These are phyloP conservation scores for Leishmania braziliensis DNA, from an alignment of 208 protist species.

Conservation along the genomic window DNA sequence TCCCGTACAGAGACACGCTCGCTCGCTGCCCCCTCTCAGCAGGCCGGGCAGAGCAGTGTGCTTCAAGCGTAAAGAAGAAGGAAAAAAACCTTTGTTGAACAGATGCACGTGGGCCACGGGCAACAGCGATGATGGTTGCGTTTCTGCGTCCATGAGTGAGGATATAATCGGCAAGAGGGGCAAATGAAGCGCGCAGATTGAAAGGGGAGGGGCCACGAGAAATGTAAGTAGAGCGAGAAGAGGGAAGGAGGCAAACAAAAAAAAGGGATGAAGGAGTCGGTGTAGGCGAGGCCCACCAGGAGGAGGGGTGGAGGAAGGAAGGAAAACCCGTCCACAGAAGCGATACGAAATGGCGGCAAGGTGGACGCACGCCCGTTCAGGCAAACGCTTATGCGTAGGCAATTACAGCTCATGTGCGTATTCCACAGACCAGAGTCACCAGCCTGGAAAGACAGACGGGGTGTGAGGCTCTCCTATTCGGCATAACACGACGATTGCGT, in stretches of 20 bases:
- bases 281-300: background rate
- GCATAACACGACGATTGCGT: background rate
- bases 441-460: background rate
- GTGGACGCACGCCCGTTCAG: background rate
- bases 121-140: background rate
- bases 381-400: background rate
- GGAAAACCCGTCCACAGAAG: background rate
- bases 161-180: background rate
- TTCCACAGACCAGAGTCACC: background rate
- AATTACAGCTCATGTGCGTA: background rate
- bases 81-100: background rate
- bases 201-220: background rate
- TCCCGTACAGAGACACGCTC: background rate
- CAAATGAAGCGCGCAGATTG: background rate
- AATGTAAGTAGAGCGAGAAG: background rate
- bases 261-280: background rate
- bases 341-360: background rate
- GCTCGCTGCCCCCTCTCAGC: background rate
- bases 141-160: background rate
- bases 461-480: background rate
- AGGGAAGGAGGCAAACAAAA: background rate
- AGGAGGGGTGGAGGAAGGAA: background rate
- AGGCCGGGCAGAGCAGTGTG: background rate
- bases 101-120: background rate
- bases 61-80: background rate